Evolutionary conservation across 2,329 filamentous ascomycete genomes (phyloP).

Genomic region (Alternaria metachromatica): DNA sequence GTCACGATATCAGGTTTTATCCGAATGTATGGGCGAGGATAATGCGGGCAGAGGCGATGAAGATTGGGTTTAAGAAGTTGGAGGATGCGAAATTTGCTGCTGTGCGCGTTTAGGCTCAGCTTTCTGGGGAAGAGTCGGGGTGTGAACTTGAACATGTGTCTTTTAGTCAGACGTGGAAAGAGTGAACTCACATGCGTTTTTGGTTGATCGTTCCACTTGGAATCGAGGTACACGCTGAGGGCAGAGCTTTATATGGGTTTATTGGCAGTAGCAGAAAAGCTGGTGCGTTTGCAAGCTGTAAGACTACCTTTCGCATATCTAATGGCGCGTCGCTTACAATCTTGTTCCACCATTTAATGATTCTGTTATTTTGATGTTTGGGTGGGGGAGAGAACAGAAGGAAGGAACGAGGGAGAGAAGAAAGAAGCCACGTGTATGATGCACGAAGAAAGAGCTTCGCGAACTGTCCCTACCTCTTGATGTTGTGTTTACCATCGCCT

Average conservation of each 20-base stretch:
- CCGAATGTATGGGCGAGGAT: conserved; percentile 5
- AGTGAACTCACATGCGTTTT: not conserved
- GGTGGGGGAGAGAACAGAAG: not conserved
- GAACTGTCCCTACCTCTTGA: not conserved
- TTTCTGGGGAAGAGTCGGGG: conserved; percentile 10
- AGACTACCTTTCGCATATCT: not conserved
- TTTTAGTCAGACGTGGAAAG: conserved; percentile 8
- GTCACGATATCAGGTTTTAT: conserved; percentile 6
- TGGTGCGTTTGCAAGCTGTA: conserved; percentile 4
- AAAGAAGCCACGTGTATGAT: not conserved
- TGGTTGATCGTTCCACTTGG: not conserved
- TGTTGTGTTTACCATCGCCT: conserved; percentile 1
- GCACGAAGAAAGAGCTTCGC: not conserved
- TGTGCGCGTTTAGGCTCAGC: conserved; percentile 12
- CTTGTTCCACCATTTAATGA: too few species aligned
- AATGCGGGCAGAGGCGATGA: conserved; percentile 12
- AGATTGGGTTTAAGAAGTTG: conserved; percentile 12
- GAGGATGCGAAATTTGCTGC: conserved; percentile 10
- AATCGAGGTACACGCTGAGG: conserved; percentile 4
- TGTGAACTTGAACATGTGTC: conserved; percentile 1
- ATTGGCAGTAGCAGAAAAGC: conserved; percentile 8
- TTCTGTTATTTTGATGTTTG: too few species aligned
- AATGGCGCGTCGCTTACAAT: too few species aligned
- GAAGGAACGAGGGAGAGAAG: not conserved
- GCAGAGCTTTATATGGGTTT: conserved; percentile 10